Evolutionary conservation across 2,329 filamentous ascomycete species (phyloP).

Genomic region (Davidsoniella neocaledoniae): DNA sequence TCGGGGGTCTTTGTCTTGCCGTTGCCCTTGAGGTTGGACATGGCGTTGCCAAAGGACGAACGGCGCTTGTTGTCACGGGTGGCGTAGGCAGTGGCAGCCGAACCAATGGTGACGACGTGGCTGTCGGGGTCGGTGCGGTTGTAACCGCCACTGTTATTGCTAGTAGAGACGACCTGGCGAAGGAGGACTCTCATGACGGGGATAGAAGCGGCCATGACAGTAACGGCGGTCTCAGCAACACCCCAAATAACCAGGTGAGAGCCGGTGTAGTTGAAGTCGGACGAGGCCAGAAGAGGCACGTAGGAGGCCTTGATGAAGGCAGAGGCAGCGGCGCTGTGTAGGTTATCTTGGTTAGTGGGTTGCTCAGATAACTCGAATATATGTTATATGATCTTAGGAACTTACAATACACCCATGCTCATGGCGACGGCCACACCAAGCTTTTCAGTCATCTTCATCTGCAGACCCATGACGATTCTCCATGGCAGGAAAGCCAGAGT

Average conservation of each 20-base stretch:
- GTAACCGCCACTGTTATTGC: slow-evolving; percentile 7
- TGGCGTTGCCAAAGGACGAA: slow-evolving; percentile 7
- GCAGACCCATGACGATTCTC: slow-evolving; percentile 16
- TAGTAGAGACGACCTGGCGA: slow-evolving; percentile 12
- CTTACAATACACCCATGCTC: slow-evolving; percentile 18
- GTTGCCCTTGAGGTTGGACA: slow-evolving; percentile 4
- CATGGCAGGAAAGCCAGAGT: slow-evolving; percentile 16
- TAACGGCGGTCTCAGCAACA: slow-evolving; percentile 13
- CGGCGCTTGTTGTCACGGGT: slow-evolving; percentile 7
- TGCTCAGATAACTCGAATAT: slow-evolving; percentile 9
- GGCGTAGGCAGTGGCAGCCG: slow-evolving; percentile 6
- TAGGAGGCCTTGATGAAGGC: slow-evolving; percentile 9
- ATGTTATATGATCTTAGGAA: neutral
- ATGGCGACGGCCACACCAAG: slow-evolving; percentile 17
- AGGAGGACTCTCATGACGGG: slow-evolving; percentile 15
- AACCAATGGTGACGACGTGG: slow-evolving; percentile 2
- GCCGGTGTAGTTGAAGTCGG: slow-evolving; percentile 9
- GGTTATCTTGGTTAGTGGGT: neutral
- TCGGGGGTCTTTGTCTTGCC: slow-evolving; percentile 9
- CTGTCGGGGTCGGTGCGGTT: slow-evolving; percentile 10
- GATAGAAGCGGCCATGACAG: slow-evolving; percentile 16
- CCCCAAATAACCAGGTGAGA: slow-evolving; percentile 13
- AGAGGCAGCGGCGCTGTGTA: slow-evolving; percentile 1
- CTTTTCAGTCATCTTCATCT: slow-evolving; percentile 18
- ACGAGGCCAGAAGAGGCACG: neutral